Base-by-base conservation (phyloP, 306 rosid species). In the Casuarina cunninghamiana region DNA sequence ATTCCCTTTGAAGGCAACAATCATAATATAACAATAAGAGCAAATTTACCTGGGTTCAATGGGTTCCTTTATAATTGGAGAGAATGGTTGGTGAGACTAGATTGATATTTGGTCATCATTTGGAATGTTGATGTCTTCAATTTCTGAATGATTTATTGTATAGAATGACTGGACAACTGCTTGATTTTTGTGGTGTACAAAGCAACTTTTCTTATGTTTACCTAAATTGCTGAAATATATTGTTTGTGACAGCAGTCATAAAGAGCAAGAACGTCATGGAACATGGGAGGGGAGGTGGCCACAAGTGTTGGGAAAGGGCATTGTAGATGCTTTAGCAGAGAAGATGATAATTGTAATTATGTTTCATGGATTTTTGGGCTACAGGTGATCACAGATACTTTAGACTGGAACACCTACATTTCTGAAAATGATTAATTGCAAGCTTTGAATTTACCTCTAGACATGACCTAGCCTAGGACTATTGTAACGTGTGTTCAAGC, bases 251-350 rank as follows among this genome's bases (percentile, higher is more conserved):
- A 91, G 91, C 77, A 0, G 55, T 26, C 26, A 72, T 89, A 15
- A 91, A 88, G 92, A 88, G 87, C 5, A 92, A 72, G 88, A 80
- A 87, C 92, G 92, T 32, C 91, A 83, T 0, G 85, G 85, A 4
- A 5, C 74, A 13, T 42, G 61, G 76, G 81, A 66, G 46, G 70
- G 53, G 65, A 53, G 46, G 48, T 63, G 35, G 60, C 50, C 8
- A 3, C 26, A 71, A 46, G 63, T 38, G 19, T 37, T 78, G 71
- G 48, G 53, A 74, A 48, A 21, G 65, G 61, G 26, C 26, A 21
- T 21, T 21, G 26, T 21, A 21, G 26, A 21, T 21, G 26, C 26
- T 21, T 21, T 21, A 21, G 26, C 26, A 21, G 0, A 0, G 0
- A 21, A 21, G 26, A 21, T 2, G 69, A 45, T 17, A 41, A 17